These are phyloP conservation scores for Penicillium cataractarum DNA, from an alignment of 495 filamentous ascomycete species.

Conservation along the genomic window DNA sequence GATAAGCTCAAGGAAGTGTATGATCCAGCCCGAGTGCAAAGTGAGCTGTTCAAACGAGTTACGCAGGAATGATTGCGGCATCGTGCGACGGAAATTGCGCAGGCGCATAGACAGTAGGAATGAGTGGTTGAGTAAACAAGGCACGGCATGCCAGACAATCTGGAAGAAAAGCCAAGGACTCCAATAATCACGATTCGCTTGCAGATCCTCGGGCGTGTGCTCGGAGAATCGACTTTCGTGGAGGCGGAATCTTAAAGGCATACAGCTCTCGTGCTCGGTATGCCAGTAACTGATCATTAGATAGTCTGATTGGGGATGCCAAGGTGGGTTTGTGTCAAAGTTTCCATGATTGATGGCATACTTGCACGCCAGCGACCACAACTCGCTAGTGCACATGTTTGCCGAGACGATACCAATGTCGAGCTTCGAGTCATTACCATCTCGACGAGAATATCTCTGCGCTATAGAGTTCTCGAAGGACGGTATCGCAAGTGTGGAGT, in stretches of 20 bases:
- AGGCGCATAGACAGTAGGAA: conserved; percentile 48
- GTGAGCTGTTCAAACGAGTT: conserved; percentile 42
- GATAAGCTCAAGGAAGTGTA: conserved; percentile 37
- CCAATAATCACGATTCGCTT: conserved; percentile 46
- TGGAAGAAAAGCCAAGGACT: conserved; percentile 50
- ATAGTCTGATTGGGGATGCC: conserved; percentile 49
- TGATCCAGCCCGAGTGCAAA: conserved; percentile 35
- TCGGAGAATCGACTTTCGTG: conserved; percentile 46
- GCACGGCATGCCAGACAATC: conserved; percentile 45
- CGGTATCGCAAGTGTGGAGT: not conserved
- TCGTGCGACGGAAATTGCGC: conserved; percentile 42
- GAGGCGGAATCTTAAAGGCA: conserved; percentile 44
- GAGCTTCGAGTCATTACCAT: conserved; percentile 21
- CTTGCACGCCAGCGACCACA: conserved; percentile 45
- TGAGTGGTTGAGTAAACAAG: conserved; percentile 48
- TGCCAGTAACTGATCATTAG: conserved; percentile 43
- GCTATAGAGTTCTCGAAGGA: conserved; percentile 11
- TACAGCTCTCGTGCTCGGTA: conserved; percentile 48
- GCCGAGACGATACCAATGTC: conserved; percentile 44
- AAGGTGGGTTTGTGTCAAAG: conserved; percentile 38
- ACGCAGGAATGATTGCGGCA: conserved; percentile 42
- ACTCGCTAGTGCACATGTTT: conserved; percentile 39
- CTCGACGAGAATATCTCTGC: conserved; percentile 7
- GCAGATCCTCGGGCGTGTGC: conserved; percentile 33
- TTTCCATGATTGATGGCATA: conserved; percentile 40